Evolutionary conservation across 768 basidiomycete species (phyloP).

Genomic region (Termitomyces eurrhizus): DNA sequence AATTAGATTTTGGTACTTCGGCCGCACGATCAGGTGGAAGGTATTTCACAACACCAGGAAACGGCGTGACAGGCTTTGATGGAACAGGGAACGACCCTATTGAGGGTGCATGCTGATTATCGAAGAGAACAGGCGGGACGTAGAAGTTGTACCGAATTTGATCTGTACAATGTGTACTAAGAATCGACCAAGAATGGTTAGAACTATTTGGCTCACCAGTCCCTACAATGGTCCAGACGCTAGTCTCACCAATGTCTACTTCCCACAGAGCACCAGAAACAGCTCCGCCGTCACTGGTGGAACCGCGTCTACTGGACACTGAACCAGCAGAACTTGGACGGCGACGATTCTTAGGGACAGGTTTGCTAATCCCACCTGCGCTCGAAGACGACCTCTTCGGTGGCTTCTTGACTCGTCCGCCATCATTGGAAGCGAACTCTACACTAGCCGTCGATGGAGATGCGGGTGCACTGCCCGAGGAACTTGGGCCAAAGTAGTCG

Average conservation of each 20-base stretch:
- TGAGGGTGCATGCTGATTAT: conserved; percentile 70
- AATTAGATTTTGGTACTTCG: conserved; percentile 74
- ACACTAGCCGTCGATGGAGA: conserved; percentile 57
- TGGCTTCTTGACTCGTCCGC: conserved; percentile 74
- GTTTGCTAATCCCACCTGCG: conserved; percentile 54
- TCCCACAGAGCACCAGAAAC: conserved; percentile 83
- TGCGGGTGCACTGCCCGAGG: conserved; percentile 62
- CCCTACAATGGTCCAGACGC: conserved; percentile 93
- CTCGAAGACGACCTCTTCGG: conserved; percentile 72
- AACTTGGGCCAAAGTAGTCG: conserved; percentile 64
- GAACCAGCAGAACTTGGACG: conserved; percentile 78
- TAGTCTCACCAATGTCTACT: conserved; percentile 90
- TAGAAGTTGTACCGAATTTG: conserved; percentile 94
- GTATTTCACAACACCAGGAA: conserved; percentile 87
- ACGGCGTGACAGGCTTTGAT: conserved; percentile 79
- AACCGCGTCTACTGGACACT: conserved; percentile 61
- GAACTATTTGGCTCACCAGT: conserved; percentile 52
- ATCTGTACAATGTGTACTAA: conserved; percentile 37
- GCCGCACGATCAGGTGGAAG: conserved; percentile 85
- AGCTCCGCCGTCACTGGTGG: conserved; percentile 61
- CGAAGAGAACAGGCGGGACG: conserved; percentile 80
- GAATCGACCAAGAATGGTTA: not conserved
- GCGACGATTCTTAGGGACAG: conserved; percentile 54
- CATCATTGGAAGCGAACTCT: conserved; percentile 77
- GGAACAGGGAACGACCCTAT: conserved; percentile 75